phyloP scores from a whole-genome alignment of 352 stramenopile genomes.

The Phytophthora pistaciae region DNA sequence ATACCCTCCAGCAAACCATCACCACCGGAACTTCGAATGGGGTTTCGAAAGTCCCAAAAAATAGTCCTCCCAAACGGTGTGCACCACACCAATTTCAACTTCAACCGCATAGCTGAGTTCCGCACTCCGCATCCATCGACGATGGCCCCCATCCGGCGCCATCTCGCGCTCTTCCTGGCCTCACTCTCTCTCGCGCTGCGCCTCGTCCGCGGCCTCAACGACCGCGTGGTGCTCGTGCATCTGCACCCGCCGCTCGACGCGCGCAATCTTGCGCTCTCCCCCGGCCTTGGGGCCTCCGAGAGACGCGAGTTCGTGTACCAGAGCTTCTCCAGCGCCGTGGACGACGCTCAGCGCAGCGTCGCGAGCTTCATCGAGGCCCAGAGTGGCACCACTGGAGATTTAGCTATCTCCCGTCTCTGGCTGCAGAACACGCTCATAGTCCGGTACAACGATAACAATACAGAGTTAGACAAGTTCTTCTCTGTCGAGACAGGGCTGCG shows the following conservation, averaged over 20 bases:
- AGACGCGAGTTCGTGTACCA: constrained; percentile 31
- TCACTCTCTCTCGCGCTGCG: constrained; percentile 14
- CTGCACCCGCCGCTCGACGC: constrained; percentile 42
- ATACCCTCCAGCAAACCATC: constrained; percentile 1
- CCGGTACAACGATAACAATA: background rate
- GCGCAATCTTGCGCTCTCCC: background rate
- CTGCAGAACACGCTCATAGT: constrained; percentile 63
- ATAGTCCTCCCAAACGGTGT: constrained; percentile 5
- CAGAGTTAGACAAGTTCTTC: background rate
- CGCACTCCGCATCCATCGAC: background rate
- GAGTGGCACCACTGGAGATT: background rate
- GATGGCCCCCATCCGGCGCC: constrained; percentile 14
- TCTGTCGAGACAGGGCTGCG: constrained; percentile 14
- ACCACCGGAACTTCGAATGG: constrained; percentile 11
- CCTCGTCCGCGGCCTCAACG: background rate
- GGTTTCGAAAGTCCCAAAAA: background rate
- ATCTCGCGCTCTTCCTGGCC: constrained; percentile 26
- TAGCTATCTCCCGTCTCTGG: constrained; percentile 51
- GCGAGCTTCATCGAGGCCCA: constrained; percentile 36
- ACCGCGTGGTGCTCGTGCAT: constrained; percentile 49
- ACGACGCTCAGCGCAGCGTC: constrained; percentile 33
- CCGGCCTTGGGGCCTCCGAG: constrained; percentile 12
- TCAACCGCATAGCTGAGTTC: constrained; percentile 7
- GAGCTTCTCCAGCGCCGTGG: constrained; percentile 17
- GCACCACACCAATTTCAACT: constrained; percentile 25